Conservation (phyloP, 2,329 filamentous ascomycete species). For the Chaetomium sp. region DNA sequence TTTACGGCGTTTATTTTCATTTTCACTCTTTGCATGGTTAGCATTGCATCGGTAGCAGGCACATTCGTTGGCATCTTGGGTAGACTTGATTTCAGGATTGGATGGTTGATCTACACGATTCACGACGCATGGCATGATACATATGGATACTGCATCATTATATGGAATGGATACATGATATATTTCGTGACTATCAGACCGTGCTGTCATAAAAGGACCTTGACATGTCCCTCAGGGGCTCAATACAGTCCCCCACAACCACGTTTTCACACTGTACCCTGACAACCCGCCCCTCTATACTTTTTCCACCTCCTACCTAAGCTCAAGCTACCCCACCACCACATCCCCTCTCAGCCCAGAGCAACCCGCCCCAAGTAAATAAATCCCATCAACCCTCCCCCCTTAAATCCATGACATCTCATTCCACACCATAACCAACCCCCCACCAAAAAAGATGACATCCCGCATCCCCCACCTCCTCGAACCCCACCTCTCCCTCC, state of each 20-base stretch:
- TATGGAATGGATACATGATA: not conserved
- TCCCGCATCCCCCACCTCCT: slow-evolving; percentile 60
- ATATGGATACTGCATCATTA: not conserved
- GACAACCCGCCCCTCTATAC: not conserved
- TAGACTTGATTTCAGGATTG: slow-evolving; percentile 1
- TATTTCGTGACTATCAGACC: not conserved
- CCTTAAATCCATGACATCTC: not conserved
- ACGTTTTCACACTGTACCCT: not conserved
- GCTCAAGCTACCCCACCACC: slow-evolving; percentile 6
- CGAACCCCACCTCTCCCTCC: slow-evolving; percentile 63
- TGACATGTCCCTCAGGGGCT: not conserved
- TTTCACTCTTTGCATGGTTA: slow-evolving; percentile 22
- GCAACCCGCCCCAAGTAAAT: not conserved
- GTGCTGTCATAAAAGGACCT: not conserved
- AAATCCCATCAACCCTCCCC: not conserved
- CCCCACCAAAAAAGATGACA: slow-evolving; percentile 4
- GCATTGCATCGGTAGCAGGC: slow-evolving; percentile 9
- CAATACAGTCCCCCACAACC: not conserved
- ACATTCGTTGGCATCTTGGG: slow-evolving; percentile 8
- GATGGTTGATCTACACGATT: not conserved
- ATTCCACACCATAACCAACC: not conserved
- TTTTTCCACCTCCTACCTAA: not conserved
- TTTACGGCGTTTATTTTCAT: slow-evolving; percentile 13
- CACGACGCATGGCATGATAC: slow-evolving; percentile 13
- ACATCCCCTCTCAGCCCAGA: not conserved